Evolutionary conservation across 2,329 filamentous ascomycete genomes (phyloP).

Genomic region (Xylaria hypoxylon): DNA sequence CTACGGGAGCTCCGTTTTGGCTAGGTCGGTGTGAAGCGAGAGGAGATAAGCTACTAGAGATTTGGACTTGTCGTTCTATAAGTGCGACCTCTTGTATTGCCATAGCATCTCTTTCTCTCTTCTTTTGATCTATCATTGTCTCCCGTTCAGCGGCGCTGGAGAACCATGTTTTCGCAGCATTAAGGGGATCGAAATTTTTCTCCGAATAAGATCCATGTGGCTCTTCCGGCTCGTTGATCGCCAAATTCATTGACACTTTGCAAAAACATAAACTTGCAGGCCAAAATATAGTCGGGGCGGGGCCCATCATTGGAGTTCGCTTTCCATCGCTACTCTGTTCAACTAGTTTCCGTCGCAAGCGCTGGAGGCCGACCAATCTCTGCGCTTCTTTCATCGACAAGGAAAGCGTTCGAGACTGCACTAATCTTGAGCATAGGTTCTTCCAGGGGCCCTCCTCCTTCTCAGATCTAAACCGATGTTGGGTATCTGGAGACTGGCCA

Average conservation of each 20-base stretch:
- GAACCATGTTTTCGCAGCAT: constrained; percentile 63
- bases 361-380: constrained; percentile 64
- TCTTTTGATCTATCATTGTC: constrained; percentile 60
- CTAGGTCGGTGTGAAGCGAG: constrained; percentile 63
- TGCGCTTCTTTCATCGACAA: constrained; percentile 55
- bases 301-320: constrained; percentile 52
- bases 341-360: constrained; percentile 58
- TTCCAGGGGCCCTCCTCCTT: constrained; percentile 61
- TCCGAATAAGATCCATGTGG: constrained; percentile 53
- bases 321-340: constrained; percentile 59
- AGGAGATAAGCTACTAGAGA: constrained; percentile 64
- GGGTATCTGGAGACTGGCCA: constrained; percentile 66
- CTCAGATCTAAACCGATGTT: constrained; percentile 58
- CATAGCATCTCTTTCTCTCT: constrained; percentile 61
- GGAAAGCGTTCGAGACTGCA: constrained; percentile 64
- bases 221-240: constrained; percentile 57
- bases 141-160: constrained; percentile 59
- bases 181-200: constrained; percentile 62
- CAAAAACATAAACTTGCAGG: constrained; percentile 66
- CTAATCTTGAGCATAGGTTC: constrained; percentile 61
- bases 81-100: constrained; percentile 58
- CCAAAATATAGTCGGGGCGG: constrained; percentile 62
- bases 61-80: constrained; percentile 56
- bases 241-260: constrained; percentile 58
- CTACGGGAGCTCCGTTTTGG: constrained; percentile 56